Percentiles rank a stretch among this genome's conserved stretches.
These are phyloP conservation scores for Pythium angustatum DNA, from an alignment of 352 stramenopile species.

Conservation along the genomic window DNA sequence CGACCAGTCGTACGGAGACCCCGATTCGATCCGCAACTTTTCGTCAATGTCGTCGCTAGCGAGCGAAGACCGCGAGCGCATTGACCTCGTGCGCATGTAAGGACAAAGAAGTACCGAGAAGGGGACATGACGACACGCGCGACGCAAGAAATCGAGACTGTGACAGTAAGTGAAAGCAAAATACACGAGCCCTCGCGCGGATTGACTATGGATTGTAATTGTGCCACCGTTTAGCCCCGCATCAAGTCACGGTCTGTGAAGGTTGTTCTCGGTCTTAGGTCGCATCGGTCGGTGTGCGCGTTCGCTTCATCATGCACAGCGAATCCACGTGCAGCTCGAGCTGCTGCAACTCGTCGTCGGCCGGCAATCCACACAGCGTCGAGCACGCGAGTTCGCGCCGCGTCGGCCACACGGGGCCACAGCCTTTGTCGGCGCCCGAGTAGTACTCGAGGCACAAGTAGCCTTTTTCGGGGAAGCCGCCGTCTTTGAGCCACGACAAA, in stretches of 20 bases:
- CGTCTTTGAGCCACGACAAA: slow-evolving; percentile 78
- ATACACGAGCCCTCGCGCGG: background rate
- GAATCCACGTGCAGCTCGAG: slow-evolving; percentile 61
- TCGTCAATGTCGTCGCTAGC: slow-evolving; percentile 45
- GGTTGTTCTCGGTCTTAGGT: background rate
- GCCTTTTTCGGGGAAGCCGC: slow-evolving; percentile 76
- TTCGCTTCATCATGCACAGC: slow-evolving; percentile 43
- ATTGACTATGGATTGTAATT: no score
- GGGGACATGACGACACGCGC: background rate
- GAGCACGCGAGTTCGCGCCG: slow-evolving; percentile 50
- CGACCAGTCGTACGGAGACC: slow-evolving; percentile 7
- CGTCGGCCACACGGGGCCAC: slow-evolving; percentile 66
- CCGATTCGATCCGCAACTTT: slow-evolving; percentile 40
- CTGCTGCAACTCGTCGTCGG: slow-evolving; percentile 39
- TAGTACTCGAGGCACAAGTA: slow-evolving; percentile 78
- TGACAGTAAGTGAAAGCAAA: background rate
- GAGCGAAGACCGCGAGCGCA: slow-evolving; percentile 27
- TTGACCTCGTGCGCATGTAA: slow-evolving; percentile 48
- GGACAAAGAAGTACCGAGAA: background rate
- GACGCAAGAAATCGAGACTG: background rate
- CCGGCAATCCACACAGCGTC: slow-evolving; percentile 54
- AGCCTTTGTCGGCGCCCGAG: slow-evolving; percentile 72
- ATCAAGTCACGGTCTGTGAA: no score
- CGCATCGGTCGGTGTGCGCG: background rate
- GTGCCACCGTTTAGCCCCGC: no score